Base-by-base conservation (phyloP, 2,329 filamentous ascomycete genomes). In the Alternaria triticimaculans region DNA sequence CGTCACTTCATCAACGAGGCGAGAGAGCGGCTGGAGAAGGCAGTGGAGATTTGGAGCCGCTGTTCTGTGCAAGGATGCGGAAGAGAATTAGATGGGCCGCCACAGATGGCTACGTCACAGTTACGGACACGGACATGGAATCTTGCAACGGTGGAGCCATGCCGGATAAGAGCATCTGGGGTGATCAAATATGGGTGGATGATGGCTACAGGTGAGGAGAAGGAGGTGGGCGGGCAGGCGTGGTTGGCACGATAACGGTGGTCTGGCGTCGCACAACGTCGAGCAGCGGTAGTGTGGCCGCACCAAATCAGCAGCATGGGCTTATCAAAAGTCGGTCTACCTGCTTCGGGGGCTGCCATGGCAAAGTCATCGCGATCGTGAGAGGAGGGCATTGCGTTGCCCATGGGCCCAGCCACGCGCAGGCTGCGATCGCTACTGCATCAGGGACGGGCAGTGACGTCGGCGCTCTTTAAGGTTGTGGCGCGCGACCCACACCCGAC, bases 401-500 rank as follows among this genome's bases (percentile, higher is more conserved):
- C 37, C 37, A 41, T 41, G 23, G 59, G 48, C 45, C 56, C 64
- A 66, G 64, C 61, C 64, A 66, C 64, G 44, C 15, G 15, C 10
- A 4, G 14, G 5, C 28, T 25, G 3, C 28, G 54, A 64, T 65
- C 58, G n/a, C 49, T 62, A 26, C 63, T 41, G 50, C 49, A 43
- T 59, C 23, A 8, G 55, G 55, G 44, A n/a, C 41, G 5, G 18
- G 20, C 59, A 54, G 65, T 69, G 67, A 63, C 65, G 63, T 58
- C 56, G 59, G 18, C 20, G 14, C 8, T 41, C 44, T 61, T 63
- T 62, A 64, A 62, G 63, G 58, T 50, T 72, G 69, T 70, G 69
- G 69, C 69, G 67, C 58, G 20, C 45, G 63, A 58, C 50, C 51
- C 60, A 50, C 60, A 33, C 15, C 37, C n/a, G 18, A 41, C 59